Base-by-base conservation (phyloP, 257 asterid genomes). In the Solanum boliviense region DNA sequence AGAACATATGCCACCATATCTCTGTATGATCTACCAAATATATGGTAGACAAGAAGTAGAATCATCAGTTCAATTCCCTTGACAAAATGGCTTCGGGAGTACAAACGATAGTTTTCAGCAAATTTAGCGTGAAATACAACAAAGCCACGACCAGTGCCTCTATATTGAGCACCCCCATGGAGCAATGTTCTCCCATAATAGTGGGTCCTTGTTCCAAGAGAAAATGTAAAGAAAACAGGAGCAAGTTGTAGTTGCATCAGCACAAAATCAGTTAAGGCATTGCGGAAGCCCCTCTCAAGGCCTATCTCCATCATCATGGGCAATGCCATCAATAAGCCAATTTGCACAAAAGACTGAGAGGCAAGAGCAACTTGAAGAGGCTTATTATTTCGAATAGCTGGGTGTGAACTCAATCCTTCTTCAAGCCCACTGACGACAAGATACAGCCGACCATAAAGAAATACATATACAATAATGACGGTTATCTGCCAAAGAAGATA, bases 261-360 rank as follows among this genome's bases (percentile, higher is more conserved):
- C 70, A 96, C 93, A 83, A 96, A 96, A 90, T 96, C 99, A 34
- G 96, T 96, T 35, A 96, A 87, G 0, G 99, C 99, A 84, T 89
- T 92, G 81, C 98, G 98, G 86, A 96, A 96, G 76, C 99, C 99
- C 86, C 90, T 88, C 91, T 96, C 99, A 5, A 96, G 99, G 85
- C 98, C 99, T 84, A 96, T 96, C 92, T 96, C 98, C 99, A 96
- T 96, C 98, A 96, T 95, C 99, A 96, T 96, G 46, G 99, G 99
- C 92, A 96, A 90, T 48, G 99, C 99, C 99, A 95, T 96, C 52
- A 96, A 88, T 79, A 96, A 84, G 62, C 99, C 99, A 83, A 96
- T 91, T 91, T 96, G 99, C 88, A 96, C 98, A 73, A 96, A 94
- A 71, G 99, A 95, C 86, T 96, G 99, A 87, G 98, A 96, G 88